Percentiles rank a stretch among this genome's conserved stretches.
Conservation (phyloP, 1,284 basidiomycete species). For the Tilletia setariae region DNA sequence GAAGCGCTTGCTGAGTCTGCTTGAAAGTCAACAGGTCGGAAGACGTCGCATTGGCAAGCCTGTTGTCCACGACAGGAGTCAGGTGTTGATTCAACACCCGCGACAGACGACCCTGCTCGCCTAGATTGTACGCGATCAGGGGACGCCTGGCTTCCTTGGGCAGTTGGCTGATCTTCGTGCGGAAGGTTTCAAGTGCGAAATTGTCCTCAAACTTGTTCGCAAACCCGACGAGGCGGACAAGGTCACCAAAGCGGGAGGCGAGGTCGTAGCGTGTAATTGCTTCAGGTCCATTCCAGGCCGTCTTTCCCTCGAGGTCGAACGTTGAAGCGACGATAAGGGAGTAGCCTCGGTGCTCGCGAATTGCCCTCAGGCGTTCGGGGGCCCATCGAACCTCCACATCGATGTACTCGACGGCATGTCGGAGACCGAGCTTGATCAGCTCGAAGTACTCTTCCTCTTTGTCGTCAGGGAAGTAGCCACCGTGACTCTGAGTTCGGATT, state of each 20-base stretch:
- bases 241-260: slow-evolving; percentile 64
- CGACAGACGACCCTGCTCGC: slow-evolving; percentile 73
- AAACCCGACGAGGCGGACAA: slow-evolving; percentile 87
- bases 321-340: slow-evolving; percentile 85
- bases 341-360: slow-evolving; percentile 67
- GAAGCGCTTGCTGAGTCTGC: slow-evolving; percentile 76
- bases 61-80: slow-evolving; percentile 83
- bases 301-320: slow-evolving; percentile 84
- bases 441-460: slow-evolving; percentile 72
- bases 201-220: slow-evolving; percentile 76
- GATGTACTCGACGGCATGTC: slow-evolving; percentile 84
- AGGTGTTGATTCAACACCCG: slow-evolving; percentile 81
- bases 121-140: slow-evolving; percentile 92
- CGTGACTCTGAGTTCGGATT: slow-evolving; percentile 80
- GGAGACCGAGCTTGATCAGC: slow-evolving; percentile 74
- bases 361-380: slow-evolving; percentile 63
- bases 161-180: slow-evolving; percentile 58
- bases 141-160: slow-evolving; percentile 57
- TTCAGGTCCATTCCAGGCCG: slow-evolving; percentile 73
- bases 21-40: slow-evolving; percentile 86
- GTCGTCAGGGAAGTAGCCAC: slow-evolving; percentile 83
- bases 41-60: slow-evolving; percentile 73
- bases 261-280: slow-evolving; percentile 58
- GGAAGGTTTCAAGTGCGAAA: slow-evolving; percentile 72
- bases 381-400: slow-evolving; percentile 84